Conservation (phyloP, 768 basidiomycete genomes). For the Glaciozyma martinii region DNA sequence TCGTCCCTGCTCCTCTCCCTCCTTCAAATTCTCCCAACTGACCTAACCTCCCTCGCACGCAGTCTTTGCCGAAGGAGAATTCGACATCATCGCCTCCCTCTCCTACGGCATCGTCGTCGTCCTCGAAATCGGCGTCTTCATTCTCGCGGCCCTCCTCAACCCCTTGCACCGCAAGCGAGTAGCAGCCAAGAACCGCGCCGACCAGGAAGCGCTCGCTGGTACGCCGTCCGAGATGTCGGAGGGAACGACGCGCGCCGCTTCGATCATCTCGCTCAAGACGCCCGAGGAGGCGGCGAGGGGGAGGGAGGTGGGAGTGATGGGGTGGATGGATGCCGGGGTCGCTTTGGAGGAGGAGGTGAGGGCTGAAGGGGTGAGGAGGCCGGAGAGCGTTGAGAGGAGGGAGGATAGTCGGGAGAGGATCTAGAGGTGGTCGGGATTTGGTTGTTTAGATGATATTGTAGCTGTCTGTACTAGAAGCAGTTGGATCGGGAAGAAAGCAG, state of each 20-base stretch:
- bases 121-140: conserved; percentile 54
- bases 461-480: too few species aligned
- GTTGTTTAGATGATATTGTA: not conserved
- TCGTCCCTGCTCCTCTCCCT: conserved; percentile 46
- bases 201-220: not conserved
- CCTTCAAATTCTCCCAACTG: not conserved
- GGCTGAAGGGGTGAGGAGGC: too few species aligned
- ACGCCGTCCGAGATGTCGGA: too few species aligned
- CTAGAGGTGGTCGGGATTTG: not conserved
- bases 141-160: conserved; percentile 59
- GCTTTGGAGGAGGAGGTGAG: too few species aligned
- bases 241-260: too few species aligned
- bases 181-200: not conserved
- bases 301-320: too few species aligned
- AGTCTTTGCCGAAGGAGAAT: conserved; percentile 26
- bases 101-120: conserved; percentile 57
- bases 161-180: conserved; percentile 39
- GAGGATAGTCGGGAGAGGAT: too few species aligned
- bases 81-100: conserved; percentile 57
- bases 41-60: not conserved
- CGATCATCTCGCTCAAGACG: too few species aligned
- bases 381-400: too few species aligned
- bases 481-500: too few species aligned
- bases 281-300: too few species aligned
- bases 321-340: too few species aligned